Evolutionary conservation across 352 stramenopile species (phyloP).

Genomic region (Phytophthora litchii): DNA sequence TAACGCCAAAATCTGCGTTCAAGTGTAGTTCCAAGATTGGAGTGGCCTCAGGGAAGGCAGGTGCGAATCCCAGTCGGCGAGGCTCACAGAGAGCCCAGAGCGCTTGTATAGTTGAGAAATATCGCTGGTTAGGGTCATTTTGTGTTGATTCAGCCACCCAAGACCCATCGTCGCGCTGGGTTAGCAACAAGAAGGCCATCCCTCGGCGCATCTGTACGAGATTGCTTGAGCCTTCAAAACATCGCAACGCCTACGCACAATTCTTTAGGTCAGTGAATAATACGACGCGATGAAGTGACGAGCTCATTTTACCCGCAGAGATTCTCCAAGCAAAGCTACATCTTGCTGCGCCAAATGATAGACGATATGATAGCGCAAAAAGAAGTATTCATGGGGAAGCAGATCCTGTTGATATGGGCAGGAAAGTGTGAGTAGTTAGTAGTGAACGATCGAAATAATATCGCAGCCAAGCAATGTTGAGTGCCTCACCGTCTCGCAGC

Average conservation of each 20-base stretch:
- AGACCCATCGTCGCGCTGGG: conserved; percentile 63
- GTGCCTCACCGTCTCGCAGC: conserved; percentile 59
- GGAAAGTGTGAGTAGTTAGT: conserved; percentile 9
- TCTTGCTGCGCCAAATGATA: conserved; percentile 82
- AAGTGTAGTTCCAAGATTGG: conserved; percentile 63
- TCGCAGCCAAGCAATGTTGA: neutral
- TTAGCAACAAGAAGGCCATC: conserved; percentile 68
- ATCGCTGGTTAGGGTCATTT: conserved; percentile 34
- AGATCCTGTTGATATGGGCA: conserved; percentile 58
- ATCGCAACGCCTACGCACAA: conserved; percentile 62
- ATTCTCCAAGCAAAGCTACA: conserved; percentile 68
- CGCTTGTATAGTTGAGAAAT: conserved; percentile 62
- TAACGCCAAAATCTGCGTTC: conserved; percentile 54
- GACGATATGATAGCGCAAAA: conserved; percentile 84
- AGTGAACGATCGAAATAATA: neutral
- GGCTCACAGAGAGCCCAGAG: conserved; percentile 56
- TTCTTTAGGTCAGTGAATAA: conserved; percentile 2
- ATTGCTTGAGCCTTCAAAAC: conserved; percentile 74
- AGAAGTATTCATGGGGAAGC: conserved; percentile 92
- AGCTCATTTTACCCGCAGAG: conserved; percentile 53
- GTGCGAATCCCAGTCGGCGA: conserved; percentile 58
- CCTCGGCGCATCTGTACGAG: conserved; percentile 70
- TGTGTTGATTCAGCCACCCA: conserved; percentile 41
- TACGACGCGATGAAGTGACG: neutral
- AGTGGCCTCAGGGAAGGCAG: conserved; percentile 57